Conservation (phyloP, 2,329 filamentous ascomycete genomes). For the Calonectria leucothoes region DNA sequence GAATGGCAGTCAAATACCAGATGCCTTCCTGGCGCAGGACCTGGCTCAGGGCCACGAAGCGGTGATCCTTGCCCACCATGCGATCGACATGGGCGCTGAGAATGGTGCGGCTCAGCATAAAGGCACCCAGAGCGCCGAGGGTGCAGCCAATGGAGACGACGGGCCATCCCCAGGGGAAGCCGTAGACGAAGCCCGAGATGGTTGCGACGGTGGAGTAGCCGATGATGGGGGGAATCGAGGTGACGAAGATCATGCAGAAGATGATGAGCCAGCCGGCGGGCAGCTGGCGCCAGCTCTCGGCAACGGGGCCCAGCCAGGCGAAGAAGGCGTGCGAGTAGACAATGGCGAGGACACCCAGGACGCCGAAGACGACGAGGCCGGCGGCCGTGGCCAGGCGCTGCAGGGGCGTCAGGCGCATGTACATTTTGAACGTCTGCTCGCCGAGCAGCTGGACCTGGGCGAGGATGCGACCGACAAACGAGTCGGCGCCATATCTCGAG, state of each 20-base stretch:
- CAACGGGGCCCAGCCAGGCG: conserved; percentile 76
- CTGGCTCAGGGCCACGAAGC: conserved; percentile 89
- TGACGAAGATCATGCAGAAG: conserved; percentile 79
- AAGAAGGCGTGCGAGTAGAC: conserved; percentile 87
- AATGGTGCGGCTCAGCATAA: conserved; percentile 83
- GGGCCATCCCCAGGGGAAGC: conserved; percentile 77
- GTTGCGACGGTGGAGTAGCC: conserved; percentile 82
- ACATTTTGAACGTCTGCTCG: conserved; percentile 59
- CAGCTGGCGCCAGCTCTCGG: conserved; percentile 80
- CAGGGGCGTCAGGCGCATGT: conserved; percentile 65
- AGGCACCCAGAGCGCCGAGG: conserved; percentile 80
- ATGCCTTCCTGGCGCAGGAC: conserved; percentile 92
- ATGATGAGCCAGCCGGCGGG: conserved; percentile 80
- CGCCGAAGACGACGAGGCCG: conserved; percentile 61
- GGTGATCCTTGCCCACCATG: conserved; percentile 83
- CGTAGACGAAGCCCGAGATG: conserved; percentile 66
- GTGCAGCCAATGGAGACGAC: conserved; percentile 84
- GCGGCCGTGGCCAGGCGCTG: conserved; percentile 71
- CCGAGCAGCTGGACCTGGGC: conserved; percentile 55
- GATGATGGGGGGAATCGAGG: conserved; percentile 88
- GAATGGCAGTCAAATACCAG: conserved; percentile 89
- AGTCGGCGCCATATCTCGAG: conserved; percentile 37
- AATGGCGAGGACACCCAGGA: conserved; percentile 75
- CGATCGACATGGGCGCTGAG: conserved; percentile 82
- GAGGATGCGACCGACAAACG: conserved; percentile 47